Evolutionary conservation across 768 basidiomycete genomes (phyloP).

Genomic region (Lactarius evosmus): DNA sequence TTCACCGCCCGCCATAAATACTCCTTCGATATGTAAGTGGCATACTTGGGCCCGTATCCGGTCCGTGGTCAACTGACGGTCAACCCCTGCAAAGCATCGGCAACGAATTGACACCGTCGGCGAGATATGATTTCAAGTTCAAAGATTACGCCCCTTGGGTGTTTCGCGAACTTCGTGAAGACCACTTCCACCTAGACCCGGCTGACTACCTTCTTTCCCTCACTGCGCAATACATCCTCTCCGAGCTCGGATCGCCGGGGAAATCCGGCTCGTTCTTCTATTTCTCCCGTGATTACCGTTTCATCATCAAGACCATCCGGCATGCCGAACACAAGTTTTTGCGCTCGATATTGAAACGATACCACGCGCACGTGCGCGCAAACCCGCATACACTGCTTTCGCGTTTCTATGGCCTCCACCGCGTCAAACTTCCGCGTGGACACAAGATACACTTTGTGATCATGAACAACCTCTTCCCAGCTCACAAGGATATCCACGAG

Average conservation of each 20-base stretch:
- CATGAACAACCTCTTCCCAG: constrained; percentile 99
- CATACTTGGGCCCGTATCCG: constrained; percentile 19
- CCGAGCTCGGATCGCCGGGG: constrained; percentile 95
- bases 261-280: constrained; percentile 99
- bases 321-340: constrained; percentile 95
- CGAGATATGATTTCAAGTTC: constrained; percentile 99
- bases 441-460: constrained; percentile 98
- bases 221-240: constrained; percentile 96
- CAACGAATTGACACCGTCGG: constrained; percentile 96
- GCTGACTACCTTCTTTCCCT: constrained; percentile 96
- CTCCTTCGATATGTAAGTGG: constrained; percentile 91
- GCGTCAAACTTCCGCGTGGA: constrained; percentile 93
- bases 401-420: constrained; percentile 94
- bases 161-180: constrained; percentile 92
- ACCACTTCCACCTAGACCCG: constrained; percentile 92
- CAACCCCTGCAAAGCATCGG: constrained; percentile 59
- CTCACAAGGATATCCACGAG: constrained; percentile 96
- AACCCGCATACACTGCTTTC: constrained; percentile 95
- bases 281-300: constrained; percentile 96
- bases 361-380: constrained; percentile 78
- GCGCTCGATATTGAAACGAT: constrained; percentile 74
- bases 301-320: constrained; percentile 99
- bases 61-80: constrained; percentile 2
- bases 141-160: constrained; percentile 99
- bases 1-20: constrained; percentile 89